phyloP scores from a whole-genome alignment of 345 rosid species.

The Kernera saxatilis region DNA sequence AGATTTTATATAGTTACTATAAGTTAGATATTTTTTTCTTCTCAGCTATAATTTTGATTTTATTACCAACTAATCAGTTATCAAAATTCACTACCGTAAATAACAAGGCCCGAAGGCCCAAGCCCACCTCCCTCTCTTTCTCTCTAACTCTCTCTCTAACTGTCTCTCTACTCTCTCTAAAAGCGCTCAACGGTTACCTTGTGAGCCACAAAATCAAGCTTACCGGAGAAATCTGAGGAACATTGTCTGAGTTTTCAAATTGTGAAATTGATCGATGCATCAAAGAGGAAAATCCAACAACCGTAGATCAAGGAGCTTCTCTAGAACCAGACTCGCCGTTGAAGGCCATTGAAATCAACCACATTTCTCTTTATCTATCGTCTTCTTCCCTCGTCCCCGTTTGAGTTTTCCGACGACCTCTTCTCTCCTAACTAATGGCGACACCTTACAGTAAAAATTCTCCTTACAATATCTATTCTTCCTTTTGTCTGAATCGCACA shows the following conservation, averaged over 20 bases:
- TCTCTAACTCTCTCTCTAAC: background rate
- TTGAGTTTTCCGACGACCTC: background rate
- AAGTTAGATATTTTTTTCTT: too few relatives aligned
- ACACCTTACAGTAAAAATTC: background rate
- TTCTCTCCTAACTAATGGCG: background rate
- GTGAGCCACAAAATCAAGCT: background rate
- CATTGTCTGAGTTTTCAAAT: background rate
- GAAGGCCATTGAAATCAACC: slow-evolving; percentile 44
- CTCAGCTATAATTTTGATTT: too few relatives aligned
- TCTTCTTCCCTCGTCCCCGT: background rate
- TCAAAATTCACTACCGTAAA: background rate
- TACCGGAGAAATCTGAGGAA: background rate
- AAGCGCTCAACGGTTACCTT: background rate
- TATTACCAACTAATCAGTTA: too few relatives aligned
- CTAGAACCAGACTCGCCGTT: slow-evolving; percentile 70
- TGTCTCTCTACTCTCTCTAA: background rate
- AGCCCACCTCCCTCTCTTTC: background rate
- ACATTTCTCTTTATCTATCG: background rate
- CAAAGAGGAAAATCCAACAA: slow-evolving; percentile 54
- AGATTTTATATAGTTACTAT: background rate
- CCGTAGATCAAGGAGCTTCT: slow-evolving; percentile 80
- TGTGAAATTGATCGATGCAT: slow-evolving; percentile 41
- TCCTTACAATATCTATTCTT: background rate
- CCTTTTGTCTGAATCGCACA: background rate
- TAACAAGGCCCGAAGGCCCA: background rate